These are phyloP conservation scores for Daedalea quercina DNA, from an alignment of 768 basidiomycete species.

Conservation along the genomic window DNA sequence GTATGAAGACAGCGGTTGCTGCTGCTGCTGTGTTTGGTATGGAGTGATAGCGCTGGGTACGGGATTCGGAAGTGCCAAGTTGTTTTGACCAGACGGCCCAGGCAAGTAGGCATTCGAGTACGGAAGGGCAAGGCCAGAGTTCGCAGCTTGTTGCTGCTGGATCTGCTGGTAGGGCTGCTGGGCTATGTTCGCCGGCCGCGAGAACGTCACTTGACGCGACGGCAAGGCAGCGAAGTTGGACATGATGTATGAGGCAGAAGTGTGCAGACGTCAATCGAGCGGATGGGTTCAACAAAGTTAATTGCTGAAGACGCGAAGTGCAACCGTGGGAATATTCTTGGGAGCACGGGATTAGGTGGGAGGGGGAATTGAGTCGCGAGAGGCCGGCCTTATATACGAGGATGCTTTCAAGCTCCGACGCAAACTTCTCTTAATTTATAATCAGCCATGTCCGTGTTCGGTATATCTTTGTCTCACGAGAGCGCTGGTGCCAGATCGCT, in stretches of 20 bases:
- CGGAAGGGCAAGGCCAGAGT: slow-evolving; percentile 54
- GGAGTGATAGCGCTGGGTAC: slow-evolving; percentile 34
- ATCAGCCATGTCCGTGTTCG: slow-evolving; percentile 9
- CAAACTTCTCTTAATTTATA: slow-evolving; percentile 11
- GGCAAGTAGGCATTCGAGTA: slow-evolving; percentile 39
- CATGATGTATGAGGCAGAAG: slow-evolving; percentile 23
- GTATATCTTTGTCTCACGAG: not conserved
- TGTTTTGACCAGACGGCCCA: slow-evolving; percentile 24
- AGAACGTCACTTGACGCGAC: slow-evolving; percentile 74
- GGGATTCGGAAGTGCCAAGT: slow-evolving; percentile 45
- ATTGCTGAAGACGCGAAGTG: not conserved
- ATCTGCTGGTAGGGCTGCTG: slow-evolving; percentile 36
- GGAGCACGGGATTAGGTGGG: slow-evolving; percentile 5
- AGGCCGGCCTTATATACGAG: slow-evolving; percentile 9
- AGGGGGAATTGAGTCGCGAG: slow-evolving; percentile 1
- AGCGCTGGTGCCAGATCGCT: not conserved
- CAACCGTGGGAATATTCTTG: slow-evolving; percentile 17
- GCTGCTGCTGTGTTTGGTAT: slow-evolving; percentile 30
- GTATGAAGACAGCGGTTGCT: slow-evolving; percentile 11
- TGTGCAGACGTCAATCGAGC: slow-evolving; percentile 1
- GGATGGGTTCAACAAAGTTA: not conserved
- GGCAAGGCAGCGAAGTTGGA: slow-evolving; percentile 54
- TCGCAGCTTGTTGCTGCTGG: slow-evolving; percentile 32
- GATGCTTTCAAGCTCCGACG: slow-evolving; percentile 13
- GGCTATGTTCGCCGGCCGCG: slow-evolving; percentile 42